Evolutionary conservation across 257 asterid genomes (phyloP).

Genomic region (Solanum megistacrolobum): DNA sequence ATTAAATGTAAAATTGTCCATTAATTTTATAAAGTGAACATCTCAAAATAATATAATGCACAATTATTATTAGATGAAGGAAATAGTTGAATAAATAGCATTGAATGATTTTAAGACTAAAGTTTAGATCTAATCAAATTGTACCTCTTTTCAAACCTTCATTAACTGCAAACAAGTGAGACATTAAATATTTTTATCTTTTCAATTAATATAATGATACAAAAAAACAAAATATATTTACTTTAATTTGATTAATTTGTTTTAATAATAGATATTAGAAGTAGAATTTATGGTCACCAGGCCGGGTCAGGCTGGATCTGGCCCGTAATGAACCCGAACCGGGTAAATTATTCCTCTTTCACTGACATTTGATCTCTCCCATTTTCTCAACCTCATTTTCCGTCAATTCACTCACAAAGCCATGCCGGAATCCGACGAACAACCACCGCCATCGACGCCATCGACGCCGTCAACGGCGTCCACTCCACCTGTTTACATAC

Average conservation of each 20-base stretch:
- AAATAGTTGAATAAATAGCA: no score
- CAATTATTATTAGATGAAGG: accelerated
- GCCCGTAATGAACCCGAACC: neutral
- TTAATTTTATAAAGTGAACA: no score
- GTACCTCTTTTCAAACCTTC: neutral
- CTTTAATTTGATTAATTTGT: neutral
- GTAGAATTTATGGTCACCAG: neutral
- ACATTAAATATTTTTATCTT: neutral
- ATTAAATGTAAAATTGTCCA: no score
- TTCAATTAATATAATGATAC: neutral
- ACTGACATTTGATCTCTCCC: neutral
- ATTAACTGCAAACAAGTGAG: neutral
- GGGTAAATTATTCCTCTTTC: neutral
- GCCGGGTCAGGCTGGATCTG: neutral
- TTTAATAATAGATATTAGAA: no score
- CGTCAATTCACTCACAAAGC: neutral
- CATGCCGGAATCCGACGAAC: constrained; percentile 3
- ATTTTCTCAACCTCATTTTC: neutral
- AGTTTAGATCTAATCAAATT: no score
- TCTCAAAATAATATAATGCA: no score
- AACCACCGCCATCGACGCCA: constrained; percentile 12
- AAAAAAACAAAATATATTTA: no score
- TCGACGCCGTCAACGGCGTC: neutral
- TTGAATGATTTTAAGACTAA: no score
- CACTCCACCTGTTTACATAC: constrained; percentile 25